Evolutionary conservation across 164 flowering plant genomes (phyloP), one percentile per base, ranked within the genome.

Genomic region (Pachysandra terminalis): DNA sequence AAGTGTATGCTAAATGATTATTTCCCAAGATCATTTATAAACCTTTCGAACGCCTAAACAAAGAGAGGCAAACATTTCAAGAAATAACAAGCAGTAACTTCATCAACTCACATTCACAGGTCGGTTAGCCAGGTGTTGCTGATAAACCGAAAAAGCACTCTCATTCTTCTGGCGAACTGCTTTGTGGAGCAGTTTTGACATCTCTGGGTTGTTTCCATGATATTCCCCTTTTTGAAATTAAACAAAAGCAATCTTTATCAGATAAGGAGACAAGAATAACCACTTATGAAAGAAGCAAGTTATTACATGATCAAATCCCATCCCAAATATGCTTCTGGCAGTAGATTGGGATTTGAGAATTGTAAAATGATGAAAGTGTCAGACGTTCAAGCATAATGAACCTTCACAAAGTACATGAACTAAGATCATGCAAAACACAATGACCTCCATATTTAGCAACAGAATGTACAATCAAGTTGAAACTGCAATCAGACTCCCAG

Each of bases 171-270:
- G 84, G 35, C 99, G 93, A 72, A 96, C 96, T 73, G 99, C 99
- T 84, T 96, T 96, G 73, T 96, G 99, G 40, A 96, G 97, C 75
- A 96, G 79, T 65, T 96, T 96, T 70, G 99, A 93, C 99, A 96
- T 96, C 81, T 96, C 98, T 37, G 99, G 99, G 71, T 96, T 96
- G 84, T 96, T 96, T 58, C 93, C 93, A 80, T 96, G 99, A 78
- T 96, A 96, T 79, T 96, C 99, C 27, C 99, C 99, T 93, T 68
- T 74, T 24, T 55, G 68, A 40, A 65, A 37, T 53, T n/a, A n/a
- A n/a, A 65, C 49, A 51, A 22, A 56, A 55, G 19, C 41, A 49
- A 54, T 27, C 22, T 49, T 57, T n/a, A 59, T 59, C 9, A 25
- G 22, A 15, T 28, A 45, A 10, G 17, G 10, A 40, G 45, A 1